Base-by-base conservation (phyloP, 805 yeast genomes). In the Isabelozyma rhagii region DNA sequence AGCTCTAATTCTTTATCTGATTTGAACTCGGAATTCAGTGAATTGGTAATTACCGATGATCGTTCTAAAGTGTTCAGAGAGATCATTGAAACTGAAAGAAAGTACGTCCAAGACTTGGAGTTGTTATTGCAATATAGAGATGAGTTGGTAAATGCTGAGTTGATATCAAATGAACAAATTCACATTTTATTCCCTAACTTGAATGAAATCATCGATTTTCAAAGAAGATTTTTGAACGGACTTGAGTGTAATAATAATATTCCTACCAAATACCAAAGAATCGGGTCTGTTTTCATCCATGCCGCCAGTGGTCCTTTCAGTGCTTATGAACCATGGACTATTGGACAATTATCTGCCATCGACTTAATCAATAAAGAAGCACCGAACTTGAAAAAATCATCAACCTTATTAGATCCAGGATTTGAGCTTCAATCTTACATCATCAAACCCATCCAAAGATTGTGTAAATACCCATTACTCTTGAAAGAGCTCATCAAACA, bases 301-400 rank as follows among this genome's bases (percentile, higher is more conserved):
- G 89, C 94, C 9, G 88, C 92, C 34, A 67, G 72, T 29, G 82
- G 84, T 38, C 93, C 91, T 27, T 94, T 94, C 71, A 85, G 83
- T 54, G 82, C 89, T 8, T 94, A 94, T 68, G 97, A 91, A 66
- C 91, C 96, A 7, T 94, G 97, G 93, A 89, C 97, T 25, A 78
- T 91, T 48, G 93, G 93, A 51, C 97, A 90, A 67, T 82, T 83
- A 56, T 83, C 89, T 3, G 97, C 98, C 1, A 80, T 89, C 41
- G 96, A 89, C 49, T 79, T 90, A 48, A 87, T 94, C 39, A 74
- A 77, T 43, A 79, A 78, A 55, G 90, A 88, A 55, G 78, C 82
- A 5, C 62, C 75, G 5, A 81, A 81, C 56, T 76, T 90, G 47
- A 69, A 63, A 44, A 77, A 78, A 51, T 76, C 83, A 17, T 76